Base-by-base conservation (phyloP, 2,329 filamentous ascomycete species). In the Curvularia lunata region DNA sequence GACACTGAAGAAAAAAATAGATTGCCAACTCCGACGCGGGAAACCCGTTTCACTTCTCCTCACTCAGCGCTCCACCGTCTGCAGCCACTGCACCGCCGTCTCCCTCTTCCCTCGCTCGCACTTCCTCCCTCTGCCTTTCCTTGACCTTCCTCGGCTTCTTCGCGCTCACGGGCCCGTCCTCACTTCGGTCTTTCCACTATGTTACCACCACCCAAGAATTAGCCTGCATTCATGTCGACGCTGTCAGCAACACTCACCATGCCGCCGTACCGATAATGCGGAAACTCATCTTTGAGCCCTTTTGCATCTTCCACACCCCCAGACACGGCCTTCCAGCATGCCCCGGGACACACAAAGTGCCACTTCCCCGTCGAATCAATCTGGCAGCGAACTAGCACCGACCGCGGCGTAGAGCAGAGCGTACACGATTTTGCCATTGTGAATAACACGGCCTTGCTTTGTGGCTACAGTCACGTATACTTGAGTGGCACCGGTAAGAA, bases 271-370 rank as follows among this genome's bases (percentile, higher is more conserved):
- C 74, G 43, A 37, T 70, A 71, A 27, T 52, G 42, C 3, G 63
- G 66, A 52, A 50, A 68, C 30, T 56, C 27, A 0, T 59, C 65
- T 40, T 66, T 50, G 12, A 70, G 19, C 1, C 67, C 67, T 21
- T 59, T 57, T 4, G 67, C 79, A 62, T 81, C 79, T 37, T 78
- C 75, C 1, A 77, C 69, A 6, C 79, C 79, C n/a, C 79, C 79
- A 1, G 75, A 78, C 1, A 81, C 78, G 2, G 68, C 64, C 30
- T 70, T 72, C 80, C 79, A 81, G 68, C 79, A 81, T 16, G 67
- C 60, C 4, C 78, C 77, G 0, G 78, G 75, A 58, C 79, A 81
- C 8, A 82, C 72, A 51, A 81, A 78, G 60, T 80, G 73, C 79
- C 79, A 81, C 56, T 65, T 73, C 4, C 55, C 60, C 1, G 72